These are phyloP conservation scores for Apiospora saccharicola DNA, from an alignment of 2,329 filamentous ascomycete genomes.

Conservation along the genomic window DNA sequence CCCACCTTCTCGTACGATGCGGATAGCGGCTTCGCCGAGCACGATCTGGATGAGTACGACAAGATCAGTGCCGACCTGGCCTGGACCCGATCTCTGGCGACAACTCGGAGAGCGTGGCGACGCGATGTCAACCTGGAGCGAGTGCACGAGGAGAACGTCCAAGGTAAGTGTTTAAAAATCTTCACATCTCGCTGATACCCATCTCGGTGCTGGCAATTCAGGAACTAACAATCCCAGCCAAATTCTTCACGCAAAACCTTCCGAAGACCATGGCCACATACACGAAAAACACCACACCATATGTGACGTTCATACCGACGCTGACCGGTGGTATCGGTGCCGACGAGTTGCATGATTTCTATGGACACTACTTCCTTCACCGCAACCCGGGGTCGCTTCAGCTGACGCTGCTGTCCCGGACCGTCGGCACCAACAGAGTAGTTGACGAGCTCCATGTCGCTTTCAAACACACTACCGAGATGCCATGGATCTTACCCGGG, in stretches of 20 bases:
- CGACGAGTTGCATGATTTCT: constrained; percentile 66
- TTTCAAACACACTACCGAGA: constrained; percentile 63
- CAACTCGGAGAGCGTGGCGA: constrained; percentile 68
- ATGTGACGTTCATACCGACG: constrained; percentile 74
- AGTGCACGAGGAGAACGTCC: constrained; percentile 71
- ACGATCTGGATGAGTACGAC: constrained; percentile 73
- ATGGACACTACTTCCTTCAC: constrained; percentile 69
- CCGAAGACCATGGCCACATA: constrained; percentile 67
- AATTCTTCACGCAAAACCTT: constrained; percentile 65
- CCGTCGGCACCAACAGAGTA: constrained; percentile 69
- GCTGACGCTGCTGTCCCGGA: constrained; percentile 69
- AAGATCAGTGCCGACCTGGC: constrained; percentile 69
- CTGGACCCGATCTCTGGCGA: constrained; percentile 69
- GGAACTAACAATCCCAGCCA: constrained; percentile 40
- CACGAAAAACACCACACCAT: constrained; percentile 67
- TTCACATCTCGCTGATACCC: too few species aligned
- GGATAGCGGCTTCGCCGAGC: constrained; percentile 74
- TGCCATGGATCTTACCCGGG: constrained; percentile 69
- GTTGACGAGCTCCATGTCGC: constrained; percentile 68
- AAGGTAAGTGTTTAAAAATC: constrained; percentile 51
- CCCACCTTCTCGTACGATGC: constrained; percentile 52
- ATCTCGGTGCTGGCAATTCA: too few species aligned
- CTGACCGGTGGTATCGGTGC: constrained; percentile 69
- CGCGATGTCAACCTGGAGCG: constrained; percentile 69
- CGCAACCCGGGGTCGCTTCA: constrained; percentile 66